Conservation (phyloP, 1,284 basidiomycete species). For the Ustilago trichophora region DNA sequence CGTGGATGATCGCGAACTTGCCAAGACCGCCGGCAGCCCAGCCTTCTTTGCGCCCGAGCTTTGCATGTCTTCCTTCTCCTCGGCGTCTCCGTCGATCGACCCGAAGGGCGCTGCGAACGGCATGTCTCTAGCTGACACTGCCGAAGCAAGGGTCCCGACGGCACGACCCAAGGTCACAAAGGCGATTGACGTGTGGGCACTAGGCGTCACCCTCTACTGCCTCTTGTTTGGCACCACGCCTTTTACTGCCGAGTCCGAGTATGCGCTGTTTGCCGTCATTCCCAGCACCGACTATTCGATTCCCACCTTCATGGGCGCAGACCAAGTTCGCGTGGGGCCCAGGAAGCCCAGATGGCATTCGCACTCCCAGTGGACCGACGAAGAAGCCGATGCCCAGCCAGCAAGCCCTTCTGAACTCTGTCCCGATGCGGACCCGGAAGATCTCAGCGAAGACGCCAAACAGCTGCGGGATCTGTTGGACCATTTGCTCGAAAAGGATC, state of each 20-base stretch:
- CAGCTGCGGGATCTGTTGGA: slow-evolving; percentile 76
- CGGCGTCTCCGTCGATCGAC: slow-evolving; percentile 41
- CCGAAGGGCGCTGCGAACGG: neutral
- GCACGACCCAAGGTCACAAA: slow-evolving; percentile 75
- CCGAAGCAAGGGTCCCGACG: neutral
- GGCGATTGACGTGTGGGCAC: slow-evolving; percentile 98
- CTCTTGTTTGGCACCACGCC: slow-evolving; percentile 86
- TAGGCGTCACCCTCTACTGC: slow-evolving; percentile 97
- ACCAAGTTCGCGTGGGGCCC: slow-evolving; percentile 69
- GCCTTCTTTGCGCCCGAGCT: slow-evolving; percentile 98
- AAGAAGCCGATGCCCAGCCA: slow-evolving; percentile 47
- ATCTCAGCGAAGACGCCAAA: slow-evolving; percentile 49
- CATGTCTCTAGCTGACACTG: slow-evolving; percentile 6
- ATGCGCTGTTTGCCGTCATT: slow-evolving; percentile 83
- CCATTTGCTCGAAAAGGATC: slow-evolving; percentile 84
- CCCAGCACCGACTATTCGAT: slow-evolving; percentile 80
- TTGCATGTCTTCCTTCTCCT: slow-evolving; percentile 69
- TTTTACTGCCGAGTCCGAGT: slow-evolving; percentile 77
- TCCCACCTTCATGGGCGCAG: slow-evolving; percentile 78
- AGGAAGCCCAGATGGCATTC: slow-evolving; percentile 53
- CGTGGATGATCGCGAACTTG: slow-evolving; percentile 85
- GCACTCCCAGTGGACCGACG: slow-evolving; percentile 47
- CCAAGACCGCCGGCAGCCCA: slow-evolving; percentile 93
- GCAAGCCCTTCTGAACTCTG: slow-evolving; percentile 33
- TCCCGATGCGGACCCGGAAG: slow-evolving; percentile 18